Conservation (phyloP, 1,284 basidiomycete species). For the Wallemia hederae region DNA sequence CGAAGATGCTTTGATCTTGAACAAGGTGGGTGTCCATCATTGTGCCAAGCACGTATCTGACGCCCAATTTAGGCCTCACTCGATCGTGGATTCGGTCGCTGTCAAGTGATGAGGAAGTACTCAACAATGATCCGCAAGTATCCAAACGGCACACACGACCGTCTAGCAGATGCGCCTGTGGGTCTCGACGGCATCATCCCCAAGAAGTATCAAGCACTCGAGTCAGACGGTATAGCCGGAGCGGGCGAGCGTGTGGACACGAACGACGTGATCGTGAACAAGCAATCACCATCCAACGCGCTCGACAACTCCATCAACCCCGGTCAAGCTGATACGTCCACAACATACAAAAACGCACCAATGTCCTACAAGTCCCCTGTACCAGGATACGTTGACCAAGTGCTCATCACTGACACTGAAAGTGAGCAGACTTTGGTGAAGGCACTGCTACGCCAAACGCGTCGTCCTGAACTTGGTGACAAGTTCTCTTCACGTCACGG, state of each 20-base stretch:
- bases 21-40: constrained; percentile 29
- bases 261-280: constrained; percentile 85
- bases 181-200: constrained; percentile 42
- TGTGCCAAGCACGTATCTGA: constrained; percentile 4
- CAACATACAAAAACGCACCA: constrained; percentile 63
- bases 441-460: constrained; percentile 88
- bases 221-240: constrained; percentile 72
- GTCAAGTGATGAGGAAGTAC: constrained; percentile 90
- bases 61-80: constrained; percentile 37
- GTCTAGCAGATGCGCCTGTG: constrained; percentile 65
- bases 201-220: constrained; percentile 65
- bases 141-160: constrained; percentile 89
- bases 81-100: constrained; percentile 88
- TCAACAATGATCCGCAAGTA: constrained; percentile 82
- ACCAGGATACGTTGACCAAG: constrained; percentile 83
- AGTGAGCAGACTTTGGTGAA: constrained; percentile 96
- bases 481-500: constrained; percentile 97
- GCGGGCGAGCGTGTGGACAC: constrained; percentile 82
- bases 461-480: constrained; percentile 85
- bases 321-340: constrained; percentile 24
- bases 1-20: constrained; percentile 90
- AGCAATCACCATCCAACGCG: constrained; percentile 76
- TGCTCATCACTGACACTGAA: constrained; percentile 76
- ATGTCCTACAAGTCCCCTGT: constrained; percentile 79
- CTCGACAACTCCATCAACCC: constrained; percentile 29